phyloP scores from a whole-genome alignment of 495 filamentous ascomycete genomes.

The Talaromyces stipitatus region DNA sequence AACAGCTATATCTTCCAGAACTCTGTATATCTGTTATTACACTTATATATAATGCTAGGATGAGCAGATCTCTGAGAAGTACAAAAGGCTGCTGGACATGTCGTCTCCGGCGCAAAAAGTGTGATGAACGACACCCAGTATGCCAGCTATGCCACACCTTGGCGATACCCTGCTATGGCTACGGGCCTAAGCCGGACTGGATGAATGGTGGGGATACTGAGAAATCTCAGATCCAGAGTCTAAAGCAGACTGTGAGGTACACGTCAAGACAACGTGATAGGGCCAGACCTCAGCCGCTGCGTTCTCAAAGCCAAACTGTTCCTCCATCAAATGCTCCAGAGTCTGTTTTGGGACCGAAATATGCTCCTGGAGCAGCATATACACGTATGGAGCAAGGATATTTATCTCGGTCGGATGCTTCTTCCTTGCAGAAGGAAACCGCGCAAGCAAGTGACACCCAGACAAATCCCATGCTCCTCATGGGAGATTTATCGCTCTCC shows the following conservation, averaged over 20 bases:
- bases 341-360: too few species aligned
- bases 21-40: not conserved
- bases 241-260: slow-evolving; percentile 1
- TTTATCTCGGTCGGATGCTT: not conserved
- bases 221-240: not conserved
- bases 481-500: not conserved
- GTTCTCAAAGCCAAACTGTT: not conserved
- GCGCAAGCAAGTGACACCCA: not conserved
- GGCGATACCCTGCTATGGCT: slow-evolving; percentile 4
- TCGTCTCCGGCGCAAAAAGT: slow-evolving; percentile 88
- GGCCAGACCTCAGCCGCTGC: not conserved
- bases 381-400: not conserved
- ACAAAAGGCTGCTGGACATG: slow-evolving; percentile 70
- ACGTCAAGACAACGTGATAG: slow-evolving; percentile 1
- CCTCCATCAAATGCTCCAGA: not conserved
- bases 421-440: not conserved
- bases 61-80: not conserved
- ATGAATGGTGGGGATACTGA: not conserved
- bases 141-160: not conserved
- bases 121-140: slow-evolving; percentile 69
- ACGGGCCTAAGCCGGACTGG: slow-evolving; percentile 3
- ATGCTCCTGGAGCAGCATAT: not conserved
- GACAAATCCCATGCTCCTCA: not conserved
- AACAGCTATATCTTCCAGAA: too few species aligned
- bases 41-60: not conserved